phyloP scores from a whole-genome alignment of 768 basidiomycete species.

The Chalciporus sphaerocephalus region DNA sequence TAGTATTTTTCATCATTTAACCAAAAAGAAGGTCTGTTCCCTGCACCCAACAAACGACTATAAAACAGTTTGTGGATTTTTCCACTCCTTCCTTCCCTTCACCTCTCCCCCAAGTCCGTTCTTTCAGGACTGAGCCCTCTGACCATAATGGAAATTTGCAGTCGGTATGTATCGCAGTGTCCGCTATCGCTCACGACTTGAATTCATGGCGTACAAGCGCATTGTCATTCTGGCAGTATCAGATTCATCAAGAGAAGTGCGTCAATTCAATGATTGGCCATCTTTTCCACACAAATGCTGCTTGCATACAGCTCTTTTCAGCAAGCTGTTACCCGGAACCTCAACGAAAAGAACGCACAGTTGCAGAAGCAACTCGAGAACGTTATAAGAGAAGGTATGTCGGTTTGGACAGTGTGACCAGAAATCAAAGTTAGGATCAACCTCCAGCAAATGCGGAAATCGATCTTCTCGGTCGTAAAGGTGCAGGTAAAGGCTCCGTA shows the following conservation, averaged over 20 bases:
- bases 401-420: neutral
- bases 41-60: constrained; percentile 86
- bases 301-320: constrained; percentile 53
- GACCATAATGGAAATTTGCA: constrained; percentile 76
- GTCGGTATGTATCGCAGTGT: constrained; percentile 44
- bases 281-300: constrained; percentile 2
- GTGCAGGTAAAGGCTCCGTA: constrained; percentile 41
- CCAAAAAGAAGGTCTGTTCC: constrained; percentile 58
- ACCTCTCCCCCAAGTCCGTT: constrained; percentile 55
- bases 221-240: constrained; percentile 89
- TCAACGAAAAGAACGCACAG: constrained; percentile 79
- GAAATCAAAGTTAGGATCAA: neutral
- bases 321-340: constrained; percentile 73
- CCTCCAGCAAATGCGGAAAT: constrained; percentile 72
- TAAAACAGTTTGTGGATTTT: constrained; percentile 66
- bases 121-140: constrained; percentile 76
- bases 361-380: constrained; percentile 83
- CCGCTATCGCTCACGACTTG: neutral
- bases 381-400: constrained; percentile 74
- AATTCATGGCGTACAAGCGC: constrained; percentile 43
- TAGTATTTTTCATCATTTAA: constrained; percentile 1
- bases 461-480: constrained; percentile 62
- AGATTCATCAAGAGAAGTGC: constrained; percentile 81
- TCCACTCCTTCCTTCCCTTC: constrained; percentile 1
- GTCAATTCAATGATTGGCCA: constrained; percentile 3